phyloP scores from a whole-genome alignment of 2,329 filamentous ascomycete species.

The Bimuria novae-zelandiae region DNA sequence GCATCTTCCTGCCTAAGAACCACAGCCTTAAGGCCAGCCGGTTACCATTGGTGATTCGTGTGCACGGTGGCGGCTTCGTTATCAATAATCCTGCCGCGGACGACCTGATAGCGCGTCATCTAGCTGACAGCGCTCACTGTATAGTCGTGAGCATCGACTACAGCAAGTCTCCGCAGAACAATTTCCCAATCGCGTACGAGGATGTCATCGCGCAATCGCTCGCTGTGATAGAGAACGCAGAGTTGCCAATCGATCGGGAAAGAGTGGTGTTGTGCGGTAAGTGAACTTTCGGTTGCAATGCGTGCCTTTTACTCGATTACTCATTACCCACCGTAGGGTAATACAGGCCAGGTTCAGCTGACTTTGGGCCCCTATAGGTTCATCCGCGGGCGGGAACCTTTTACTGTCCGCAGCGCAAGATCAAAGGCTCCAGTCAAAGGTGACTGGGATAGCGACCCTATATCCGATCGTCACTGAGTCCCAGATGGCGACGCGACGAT shows the following conservation, averaged over 20 bases:
- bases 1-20: not conserved
- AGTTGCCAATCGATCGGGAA: not conserved
- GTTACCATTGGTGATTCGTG: not conserved
- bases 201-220: not conserved
- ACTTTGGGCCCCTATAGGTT: not conserved
- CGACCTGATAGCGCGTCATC: not conserved
- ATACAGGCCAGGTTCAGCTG: not conserved
- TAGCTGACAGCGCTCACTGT: not conserved
- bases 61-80: not conserved
- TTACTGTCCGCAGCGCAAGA: not conserved
- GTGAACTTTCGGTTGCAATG: not conserved
- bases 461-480: not conserved
- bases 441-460: not conserved
- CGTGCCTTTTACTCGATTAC: not conserved
- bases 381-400: not conserved
- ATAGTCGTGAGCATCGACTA: not conserved
- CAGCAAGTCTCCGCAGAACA: not conserved
- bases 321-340: too few relatives aligned
- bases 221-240: not conserved
- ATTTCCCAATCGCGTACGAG: not conserved
- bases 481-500: not conserved
- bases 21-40: not conserved
- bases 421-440: not conserved
- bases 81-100: not conserved
- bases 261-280: not conserved